phyloP scores from a whole-genome alignment of 1,284 basidiomycete genomes.

The Ustilago nuda region DNA sequence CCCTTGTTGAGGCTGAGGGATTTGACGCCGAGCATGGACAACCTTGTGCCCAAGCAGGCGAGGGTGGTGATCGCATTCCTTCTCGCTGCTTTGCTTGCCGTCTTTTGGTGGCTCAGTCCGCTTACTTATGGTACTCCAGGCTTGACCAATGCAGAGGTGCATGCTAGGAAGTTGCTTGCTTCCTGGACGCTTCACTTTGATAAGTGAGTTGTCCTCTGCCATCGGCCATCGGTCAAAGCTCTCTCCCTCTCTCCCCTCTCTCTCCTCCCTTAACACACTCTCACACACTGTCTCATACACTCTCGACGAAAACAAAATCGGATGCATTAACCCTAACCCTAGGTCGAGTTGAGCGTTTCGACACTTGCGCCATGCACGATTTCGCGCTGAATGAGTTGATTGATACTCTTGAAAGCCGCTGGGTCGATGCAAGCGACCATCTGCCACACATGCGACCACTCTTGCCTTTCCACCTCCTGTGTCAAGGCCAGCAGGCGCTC shows the following conservation, averaged over 20 bases:
- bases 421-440: slow-evolving; percentile 86
- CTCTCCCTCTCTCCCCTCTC: not conserved
- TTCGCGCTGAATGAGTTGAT: slow-evolving; percentile 87
- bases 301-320: slow-evolving; percentile 3
- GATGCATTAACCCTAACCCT: slow-evolving; percentile 25
- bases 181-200: slow-evolving; percentile 64
- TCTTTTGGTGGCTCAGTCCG: slow-evolving; percentile 60
- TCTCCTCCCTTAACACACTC: no score
- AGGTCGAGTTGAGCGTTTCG: slow-evolving; percentile 72
- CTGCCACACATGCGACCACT: slow-evolving; percentile 85
- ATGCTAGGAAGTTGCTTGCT: slow-evolving; percentile 45
- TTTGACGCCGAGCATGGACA: slow-evolving; percentile 40
- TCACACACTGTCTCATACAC: not conserved
- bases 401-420: slow-evolving; percentile 86
- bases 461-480: slow-evolving; percentile 87
- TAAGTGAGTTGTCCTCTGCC: slow-evolving; percentile 25
- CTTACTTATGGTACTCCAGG: slow-evolving; percentile 62
- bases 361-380: slow-evolving; percentile 80
- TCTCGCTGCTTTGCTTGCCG: slow-evolving; percentile 35
- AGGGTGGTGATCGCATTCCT: slow-evolving; percentile 21
- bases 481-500: slow-evolving; percentile 80
- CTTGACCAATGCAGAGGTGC: slow-evolving; percentile 45
- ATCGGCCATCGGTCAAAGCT: no score
- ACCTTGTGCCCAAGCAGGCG: slow-evolving; percentile 29
- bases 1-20: slow-evolving; percentile 60